phyloP scores from a whole-genome alignment of 495 filamentous ascomycete genomes.

The Cercophora sp. region DNA sequence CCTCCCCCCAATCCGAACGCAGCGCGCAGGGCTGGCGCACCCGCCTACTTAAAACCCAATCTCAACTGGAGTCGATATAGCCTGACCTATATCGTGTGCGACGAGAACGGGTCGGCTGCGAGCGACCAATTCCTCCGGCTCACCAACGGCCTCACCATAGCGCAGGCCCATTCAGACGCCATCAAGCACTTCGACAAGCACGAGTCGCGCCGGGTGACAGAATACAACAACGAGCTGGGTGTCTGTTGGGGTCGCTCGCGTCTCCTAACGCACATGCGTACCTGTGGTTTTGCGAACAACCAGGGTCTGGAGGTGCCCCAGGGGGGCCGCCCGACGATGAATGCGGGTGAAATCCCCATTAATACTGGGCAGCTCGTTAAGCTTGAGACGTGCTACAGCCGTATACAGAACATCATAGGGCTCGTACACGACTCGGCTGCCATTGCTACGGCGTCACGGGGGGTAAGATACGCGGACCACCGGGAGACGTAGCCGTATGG shows the following conservation, averaged over 20 bases:
- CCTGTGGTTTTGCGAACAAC: constrained; percentile 2
- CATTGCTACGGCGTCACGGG: constrained; percentile 1
- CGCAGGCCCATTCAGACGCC: constrained; percentile 1
- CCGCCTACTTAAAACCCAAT: constrained; percentile 2
- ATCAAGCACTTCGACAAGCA: constrained; percentile 3
- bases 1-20: not conserved
- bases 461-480: constrained; percentile 3
- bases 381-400: constrained; percentile 2
- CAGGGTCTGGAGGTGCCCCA: constrained; percentile 1
- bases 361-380: not conserved
- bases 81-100: not conserved
- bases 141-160: not conserved
- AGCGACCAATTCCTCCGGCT: constrained; percentile 1
- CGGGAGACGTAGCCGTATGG: constrained; percentile 1
- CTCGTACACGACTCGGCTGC: constrained; percentile 2
- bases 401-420: constrained; percentile 1
- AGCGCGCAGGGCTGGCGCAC: constrained; percentile 2
- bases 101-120: constrained; percentile 1
- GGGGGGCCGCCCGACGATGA: constrained; percentile 2
- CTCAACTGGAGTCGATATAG: constrained; percentile 1
- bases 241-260: constrained; percentile 1
- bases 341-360: constrained; percentile 2
- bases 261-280: constrained; percentile 2
- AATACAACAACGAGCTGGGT: constrained; percentile 4
- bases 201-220: constrained; percentile 1